Evolutionary conservation across 495 filamentous ascomycete genomes (phyloP).

Genomic region (Sporormia fimetaria): DNA sequence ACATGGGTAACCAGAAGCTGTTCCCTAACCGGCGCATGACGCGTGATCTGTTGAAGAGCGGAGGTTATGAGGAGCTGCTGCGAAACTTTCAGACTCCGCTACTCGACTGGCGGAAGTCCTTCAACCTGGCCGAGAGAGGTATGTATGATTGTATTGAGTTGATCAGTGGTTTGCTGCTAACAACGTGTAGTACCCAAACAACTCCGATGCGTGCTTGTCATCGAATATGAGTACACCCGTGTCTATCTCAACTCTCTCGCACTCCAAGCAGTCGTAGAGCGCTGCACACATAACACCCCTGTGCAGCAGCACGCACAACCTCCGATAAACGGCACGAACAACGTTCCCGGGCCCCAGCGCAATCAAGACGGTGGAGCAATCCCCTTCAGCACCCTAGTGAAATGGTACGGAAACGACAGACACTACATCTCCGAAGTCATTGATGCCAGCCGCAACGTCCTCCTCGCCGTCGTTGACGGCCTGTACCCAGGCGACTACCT

Average conservation of each 20-base stretch:
- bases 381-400: conserved; percentile 43
- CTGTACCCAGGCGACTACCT: conserved; percentile 74
- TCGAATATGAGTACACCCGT: conserved; percentile 42
- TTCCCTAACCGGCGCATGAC: conserved; percentile 79
- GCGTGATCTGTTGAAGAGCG: conserved; percentile 71
- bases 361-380: conserved; percentile 35
- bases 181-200: conserved; percentile 49
- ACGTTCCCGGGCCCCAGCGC: no score
- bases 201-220: conserved; percentile 72
- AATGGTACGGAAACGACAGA: conserved; percentile 51
- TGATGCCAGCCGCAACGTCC: conserved; percentile 70
- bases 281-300: conserved; percentile 59
- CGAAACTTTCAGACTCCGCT: conserved; percentile 69
- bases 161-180: conserved; percentile 28
- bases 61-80: conserved; percentile 68
- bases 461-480: conserved; percentile 70
- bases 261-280: conserved; percentile 86
- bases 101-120: conserved; percentile 59
- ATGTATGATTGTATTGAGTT: conserved; percentile 33
- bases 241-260: conserved; percentile 88
- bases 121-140: conserved; percentile 43
- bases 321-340: conserved; percentile 16
- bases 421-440: conserved; percentile 82
- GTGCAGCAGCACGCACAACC: conserved; percentile 18
- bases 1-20: conserved; percentile 68